These are phyloP conservation scores for Calonectria crousiana DNA, from an alignment of 2,329 filamentous ascomycete genomes.

Conservation along the genomic window DNA sequence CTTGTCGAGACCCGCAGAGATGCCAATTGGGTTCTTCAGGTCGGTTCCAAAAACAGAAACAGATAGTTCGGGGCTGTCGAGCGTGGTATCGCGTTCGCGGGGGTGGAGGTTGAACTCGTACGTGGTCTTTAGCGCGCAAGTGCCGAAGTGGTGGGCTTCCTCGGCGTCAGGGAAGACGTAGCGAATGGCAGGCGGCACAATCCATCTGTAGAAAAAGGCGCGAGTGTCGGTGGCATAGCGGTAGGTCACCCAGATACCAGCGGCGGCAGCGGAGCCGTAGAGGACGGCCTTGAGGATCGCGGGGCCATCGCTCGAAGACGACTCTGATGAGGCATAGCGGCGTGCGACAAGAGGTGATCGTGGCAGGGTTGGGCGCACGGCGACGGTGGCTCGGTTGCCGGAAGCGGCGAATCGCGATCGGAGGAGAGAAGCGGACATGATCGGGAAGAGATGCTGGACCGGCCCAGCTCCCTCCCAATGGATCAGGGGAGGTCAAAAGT, in stretches of 20 bases:
- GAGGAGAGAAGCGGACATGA: constrained; percentile 42
- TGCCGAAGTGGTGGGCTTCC: constrained; percentile 89
- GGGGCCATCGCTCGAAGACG: constrained; percentile 47
- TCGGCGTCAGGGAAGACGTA: constrained; percentile 81
- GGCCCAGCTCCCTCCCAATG: constrained; percentile 48
- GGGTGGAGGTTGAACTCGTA: constrained; percentile 83
- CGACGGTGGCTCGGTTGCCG: constrained; percentile 33
- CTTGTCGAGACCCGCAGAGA: constrained; percentile 97
- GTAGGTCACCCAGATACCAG: constrained; percentile 64
- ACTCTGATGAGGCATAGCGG: constrained; percentile 47
- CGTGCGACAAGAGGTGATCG: constrained; percentile 38
- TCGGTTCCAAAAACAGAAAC: constrained; percentile 78
- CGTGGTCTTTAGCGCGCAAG: constrained; percentile 76
- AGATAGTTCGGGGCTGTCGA: constrained; percentile 49
- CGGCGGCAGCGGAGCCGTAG: constrained; percentile 56
- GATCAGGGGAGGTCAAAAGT: constrained; percentile 38
- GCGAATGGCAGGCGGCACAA: constrained; percentile 75
- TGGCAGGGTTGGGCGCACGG: constrained; percentile 34
- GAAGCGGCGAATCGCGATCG: constrained; percentile 39
- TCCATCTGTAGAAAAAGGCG: constrained; percentile 76
- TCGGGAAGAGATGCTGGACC: constrained; percentile 42
- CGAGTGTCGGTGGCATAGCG: constrained; percentile 82
- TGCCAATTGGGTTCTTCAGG: constrained; percentile 89
- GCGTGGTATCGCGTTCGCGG: constrained; percentile 74
- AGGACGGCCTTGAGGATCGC: constrained; percentile 51